Percentiles rank a stretch among this genome's conserved stretches.
phyloP scores from a whole-genome alignment of 1,284 basidiomycete species.

The Sporisorium exsertum region DNA sequence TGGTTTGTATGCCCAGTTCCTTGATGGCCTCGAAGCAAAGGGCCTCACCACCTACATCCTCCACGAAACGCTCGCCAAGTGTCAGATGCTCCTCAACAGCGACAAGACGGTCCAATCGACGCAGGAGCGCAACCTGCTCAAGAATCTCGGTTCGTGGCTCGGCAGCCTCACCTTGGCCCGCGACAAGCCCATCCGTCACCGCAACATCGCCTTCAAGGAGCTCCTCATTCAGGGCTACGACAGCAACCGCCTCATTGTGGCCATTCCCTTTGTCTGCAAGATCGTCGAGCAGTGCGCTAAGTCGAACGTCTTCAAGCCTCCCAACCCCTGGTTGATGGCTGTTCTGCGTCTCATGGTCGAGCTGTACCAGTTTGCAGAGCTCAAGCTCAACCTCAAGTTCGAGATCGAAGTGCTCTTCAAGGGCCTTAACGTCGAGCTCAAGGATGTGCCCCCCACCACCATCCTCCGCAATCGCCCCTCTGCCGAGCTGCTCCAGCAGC shows the following conservation, averaged over 20 bases:
- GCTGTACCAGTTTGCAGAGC: slow-evolving; percentile 94
- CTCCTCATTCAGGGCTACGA: slow-evolving; percentile 95
- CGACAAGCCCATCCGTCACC: slow-evolving; percentile 90
- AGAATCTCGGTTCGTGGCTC: slow-evolving; percentile 95
- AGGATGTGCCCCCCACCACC: slow-evolving; percentile 84
- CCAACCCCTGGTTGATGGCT: slow-evolving; percentile 98
- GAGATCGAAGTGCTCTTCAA: slow-evolving; percentile 99
- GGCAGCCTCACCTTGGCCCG: slow-evolving; percentile 92
- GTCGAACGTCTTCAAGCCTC: slow-evolving; percentile 91
- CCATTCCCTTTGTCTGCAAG: slow-evolving; percentile 98
- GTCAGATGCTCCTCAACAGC: slow-evolving; percentile 91
- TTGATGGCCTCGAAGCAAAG: slow-evolving; percentile 77
- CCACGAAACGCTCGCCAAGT: slow-evolving; percentile 83
- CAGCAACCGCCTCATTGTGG: slow-evolving; percentile 88
- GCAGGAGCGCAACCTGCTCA: slow-evolving; percentile 84
- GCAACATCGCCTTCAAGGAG: slow-evolving; percentile 95
- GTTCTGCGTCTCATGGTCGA: slow-evolving; percentile 91
- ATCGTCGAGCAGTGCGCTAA: slow-evolving; percentile 89
- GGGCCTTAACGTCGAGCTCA: slow-evolving; percentile 87
- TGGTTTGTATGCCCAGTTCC: slow-evolving; percentile 89
- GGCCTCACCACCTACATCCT: slow-evolving; percentile 75
- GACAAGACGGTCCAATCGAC: slow-evolving; percentile 88
- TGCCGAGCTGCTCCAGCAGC: slow-evolving; percentile 43
- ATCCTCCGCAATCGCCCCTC: slow-evolving; percentile 77
- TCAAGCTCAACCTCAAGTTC: slow-evolving; percentile 97